Base-by-base conservation (phyloP, 164 flowering plant species). In the Euptelea pleiosperma region DNA sequence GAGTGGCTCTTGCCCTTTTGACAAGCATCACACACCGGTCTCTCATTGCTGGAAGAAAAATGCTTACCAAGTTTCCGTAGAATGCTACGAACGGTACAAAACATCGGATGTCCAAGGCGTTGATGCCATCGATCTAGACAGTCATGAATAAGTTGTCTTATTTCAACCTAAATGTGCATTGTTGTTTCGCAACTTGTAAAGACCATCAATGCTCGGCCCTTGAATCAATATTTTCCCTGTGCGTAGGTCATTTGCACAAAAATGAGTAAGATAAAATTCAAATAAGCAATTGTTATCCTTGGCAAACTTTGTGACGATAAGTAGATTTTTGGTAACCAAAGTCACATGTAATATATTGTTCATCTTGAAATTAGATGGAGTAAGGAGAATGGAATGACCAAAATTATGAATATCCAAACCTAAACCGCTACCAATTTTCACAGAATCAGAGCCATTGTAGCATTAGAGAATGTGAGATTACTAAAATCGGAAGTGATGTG, bases 41-140 rank as follows among this genome's bases (percentile, higher is more conserved):
- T 1, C 3, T 28, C 15, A 28, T n/a, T 49, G 29, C 10, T 14
- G 30, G 7, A 9, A 1, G 18, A 29, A 14, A 28, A 14, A 15
- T 2, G 1, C 2, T 15, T 6, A 4, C 9, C 12, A 29, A 14
- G 29, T 24, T n/a, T 49, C n/a, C n/a, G n/a, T n/a, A n/a, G n/a
- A n/a, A 40, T 16, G 3, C 19, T 15, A 3, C 10, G 49, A 31
- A 29, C 19, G 0, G 44, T 29, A 6, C 25, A n/a, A 1, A 26
- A 28, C 2, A 26, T 8, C 3, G 60, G 49, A 30, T 56, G 50
- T 12, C 60, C 60, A 28, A 56, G 46, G 5, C 50, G 39, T 8
- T 8, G 36, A 16, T 56, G 49, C 49, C 36, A 56, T 0, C 19
- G n/a, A 29, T 16, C 18, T 1, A 31, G 0, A 5, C 0, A 14